Conservation (phyloP, 495 filamentous ascomycete species). For the Annulohypoxylon nitens region DNA sequence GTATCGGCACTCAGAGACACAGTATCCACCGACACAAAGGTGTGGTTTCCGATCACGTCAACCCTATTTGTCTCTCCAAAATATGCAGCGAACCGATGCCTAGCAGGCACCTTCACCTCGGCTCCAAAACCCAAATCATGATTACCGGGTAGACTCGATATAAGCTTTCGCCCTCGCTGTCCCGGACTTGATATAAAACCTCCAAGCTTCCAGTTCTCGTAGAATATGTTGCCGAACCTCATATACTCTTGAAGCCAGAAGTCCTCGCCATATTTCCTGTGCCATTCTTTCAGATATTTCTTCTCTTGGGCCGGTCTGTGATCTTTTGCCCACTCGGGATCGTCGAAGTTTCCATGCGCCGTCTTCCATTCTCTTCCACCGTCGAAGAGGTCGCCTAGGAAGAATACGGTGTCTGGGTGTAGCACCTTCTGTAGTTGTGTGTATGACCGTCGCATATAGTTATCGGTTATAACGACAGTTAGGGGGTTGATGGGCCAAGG, state of each 20-base stretch:
- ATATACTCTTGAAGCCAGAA: conserved; percentile 88
- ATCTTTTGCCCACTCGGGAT: conserved; percentile 67
- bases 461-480: conserved; percentile 86
- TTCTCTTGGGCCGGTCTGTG: conserved; percentile 62
- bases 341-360: conserved; percentile 65
- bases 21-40: conserved; percentile 90
- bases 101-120: conserved; percentile 81
- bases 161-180: conserved; percentile 71
- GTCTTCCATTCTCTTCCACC: conserved; percentile 96
- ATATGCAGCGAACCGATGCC: conserved; percentile 85
- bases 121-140: conserved; percentile 96
- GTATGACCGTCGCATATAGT: conserved; percentile 87
- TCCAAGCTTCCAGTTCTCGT: conserved; percentile 68
- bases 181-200: conserved; percentile 54
- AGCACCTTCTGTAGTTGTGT: conserved; percentile 75
- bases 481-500: conserved; percentile 87
- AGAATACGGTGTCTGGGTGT: conserved; percentile 84
- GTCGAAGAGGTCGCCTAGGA: conserved; percentile 96
- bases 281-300: conserved; percentile 73
- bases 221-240: conserved; percentile 84
- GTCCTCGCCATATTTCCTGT: conserved; percentile 74
- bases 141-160: conserved; percentile 90
- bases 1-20: conserved; percentile 83
- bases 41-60: conserved; percentile 93
- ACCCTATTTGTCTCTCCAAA: conserved; percentile 92